phyloP scores from a whole-genome alignment of 768 basidiomycete species.

The Thelephora ganbajun region DNA sequence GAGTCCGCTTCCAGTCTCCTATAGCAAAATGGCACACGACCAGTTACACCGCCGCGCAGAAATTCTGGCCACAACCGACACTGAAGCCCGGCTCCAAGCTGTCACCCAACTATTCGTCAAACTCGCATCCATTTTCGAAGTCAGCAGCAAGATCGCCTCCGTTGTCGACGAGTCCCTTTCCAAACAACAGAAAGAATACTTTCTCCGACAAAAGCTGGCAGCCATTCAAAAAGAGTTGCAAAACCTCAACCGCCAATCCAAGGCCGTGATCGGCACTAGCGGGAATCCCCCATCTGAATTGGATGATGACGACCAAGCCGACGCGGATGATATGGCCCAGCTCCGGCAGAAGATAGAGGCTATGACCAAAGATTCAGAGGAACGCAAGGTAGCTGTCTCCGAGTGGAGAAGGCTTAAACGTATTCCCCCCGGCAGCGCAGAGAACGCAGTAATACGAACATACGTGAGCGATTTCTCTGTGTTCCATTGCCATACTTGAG shows the following conservation, averaged over 20 bases:
- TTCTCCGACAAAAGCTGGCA: conserved; percentile 70
- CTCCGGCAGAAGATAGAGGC: conserved; percentile 61
- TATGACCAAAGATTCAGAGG: conserved; percentile 59
- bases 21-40: background rate
- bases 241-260: conserved; percentile 27
- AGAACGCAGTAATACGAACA: conserved; percentile 77
- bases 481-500: background rate
- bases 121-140: conserved; percentile 65
- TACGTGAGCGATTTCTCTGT: conserved; percentile 38
- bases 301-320: conserved; percentile 69
- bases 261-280: conserved; percentile 5
- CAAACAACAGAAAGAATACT: conserved; percentile 80
- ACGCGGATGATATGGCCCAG: conserved; percentile 68
- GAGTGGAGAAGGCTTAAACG: conserved; percentile 79
- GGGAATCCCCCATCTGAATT: conserved; percentile 28
- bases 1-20: conserved; percentile 12
- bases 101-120: conserved; percentile 64
- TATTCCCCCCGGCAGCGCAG: conserved; percentile 83
- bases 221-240: conserved; percentile 70
- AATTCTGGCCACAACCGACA: conserved; percentile 44
- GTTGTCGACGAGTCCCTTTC: conserved; percentile 76
- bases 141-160: conserved; percentile 66
- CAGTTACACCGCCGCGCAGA: conserved; percentile 21
- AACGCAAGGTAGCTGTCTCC: conserved; percentile 65
- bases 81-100: conserved; percentile 47